phyloP scores from a whole-genome alignment of 2,329 filamentous ascomycete genomes.

The Diaporthe destruens region DNA sequence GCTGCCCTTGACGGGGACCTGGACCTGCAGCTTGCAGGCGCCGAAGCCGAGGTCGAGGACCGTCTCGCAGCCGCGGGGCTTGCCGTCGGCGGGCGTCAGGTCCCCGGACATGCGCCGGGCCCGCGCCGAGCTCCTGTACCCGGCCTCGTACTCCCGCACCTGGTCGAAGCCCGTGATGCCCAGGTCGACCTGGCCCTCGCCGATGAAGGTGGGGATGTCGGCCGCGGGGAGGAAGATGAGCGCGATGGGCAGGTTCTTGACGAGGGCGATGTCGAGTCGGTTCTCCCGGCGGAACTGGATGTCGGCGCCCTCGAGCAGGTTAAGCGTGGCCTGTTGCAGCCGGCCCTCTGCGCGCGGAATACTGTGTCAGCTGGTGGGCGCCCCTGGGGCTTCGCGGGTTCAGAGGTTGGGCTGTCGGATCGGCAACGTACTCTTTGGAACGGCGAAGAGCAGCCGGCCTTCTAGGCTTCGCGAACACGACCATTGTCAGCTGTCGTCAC shows the following conservation, averaged over 20 bases:
- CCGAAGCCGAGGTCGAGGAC: constrained; percentile 94
- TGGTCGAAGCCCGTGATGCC: constrained; percentile 96
- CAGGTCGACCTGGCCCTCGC: constrained; percentile 91
- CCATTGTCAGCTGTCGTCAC: constrained; percentile 49
- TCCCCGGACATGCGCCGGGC: constrained; percentile 62
- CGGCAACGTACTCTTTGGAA: constrained; percentile 89
- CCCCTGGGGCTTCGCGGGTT: neutral
- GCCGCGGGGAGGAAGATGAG: constrained; percentile 97
- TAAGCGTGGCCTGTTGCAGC: constrained; percentile 86
- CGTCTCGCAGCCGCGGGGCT: constrained; percentile 78
- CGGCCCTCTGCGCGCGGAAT: constrained; percentile 79
- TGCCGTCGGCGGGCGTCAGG: constrained; percentile 56
- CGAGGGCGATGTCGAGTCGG: constrained; percentile 95
- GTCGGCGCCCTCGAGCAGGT: constrained; percentile 92
- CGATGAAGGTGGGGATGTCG: constrained; percentile 97
- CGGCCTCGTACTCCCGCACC: constrained; percentile 88
- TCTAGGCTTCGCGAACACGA: constrained; percentile 74
- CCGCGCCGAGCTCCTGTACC: constrained; percentile 63
- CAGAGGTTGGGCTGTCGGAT: constrained; percentile 5
- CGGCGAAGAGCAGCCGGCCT: constrained; percentile 92
- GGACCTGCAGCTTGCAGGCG: constrained; percentile 93
- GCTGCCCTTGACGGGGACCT: constrained; percentile 88
- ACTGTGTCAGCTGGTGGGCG: constrained; percentile 44
- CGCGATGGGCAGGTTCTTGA: constrained; percentile 95
- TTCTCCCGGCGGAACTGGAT: constrained; percentile 97